These are phyloP conservation scores for Colletotrichum graminicola DNA, from an alignment of 2,329 filamentous ascomycete genomes.

Conservation along the genomic window DNA sequence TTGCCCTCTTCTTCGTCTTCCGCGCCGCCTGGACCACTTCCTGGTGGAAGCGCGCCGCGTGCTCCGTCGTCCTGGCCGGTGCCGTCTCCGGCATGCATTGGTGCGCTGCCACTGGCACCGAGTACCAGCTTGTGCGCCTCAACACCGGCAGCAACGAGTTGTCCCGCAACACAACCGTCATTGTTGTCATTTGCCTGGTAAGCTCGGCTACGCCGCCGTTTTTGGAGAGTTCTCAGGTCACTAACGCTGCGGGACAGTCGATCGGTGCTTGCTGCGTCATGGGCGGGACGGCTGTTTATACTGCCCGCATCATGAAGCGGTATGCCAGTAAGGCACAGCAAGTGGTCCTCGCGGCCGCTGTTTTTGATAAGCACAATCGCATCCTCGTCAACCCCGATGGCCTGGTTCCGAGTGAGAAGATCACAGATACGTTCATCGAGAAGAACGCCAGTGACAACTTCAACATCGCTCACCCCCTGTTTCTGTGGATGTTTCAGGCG, in stretches of 20 bases:
- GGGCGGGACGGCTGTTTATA: slow-evolving; percentile 66
- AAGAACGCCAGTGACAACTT: slow-evolving; percentile 78
- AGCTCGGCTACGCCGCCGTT: slow-evolving; percentile 46
- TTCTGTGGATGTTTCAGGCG: slow-evolving; percentile 88
- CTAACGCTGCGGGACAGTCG: slow-evolving; percentile 58
- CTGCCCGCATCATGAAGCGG: slow-evolving; percentile 63
- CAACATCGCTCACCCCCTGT: slow-evolving; percentile 80
- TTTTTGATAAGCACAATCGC: slow-evolving; percentile 75
- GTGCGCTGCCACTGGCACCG: slow-evolving; percentile 79
- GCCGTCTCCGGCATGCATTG: slow-evolving; percentile 92
- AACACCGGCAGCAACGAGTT: slow-evolving; percentile 56
- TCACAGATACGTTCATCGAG: slow-evolving; percentile 82
- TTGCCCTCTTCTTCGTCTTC: slow-evolving; percentile 83
- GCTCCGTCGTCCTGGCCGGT: slow-evolving; percentile 75
- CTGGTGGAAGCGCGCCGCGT: slow-evolving; percentile 80
- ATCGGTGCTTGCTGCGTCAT: slow-evolving; percentile 72
- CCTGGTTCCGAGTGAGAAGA: slow-evolving; percentile 77
- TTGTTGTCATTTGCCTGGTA: slow-evolving; percentile 80
- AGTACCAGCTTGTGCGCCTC: slow-evolving; percentile 69
- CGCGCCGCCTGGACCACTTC: slow-evolving; percentile 81
- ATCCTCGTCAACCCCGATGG: slow-evolving; percentile 79
- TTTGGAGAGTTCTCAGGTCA: background rate
- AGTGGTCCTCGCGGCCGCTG: slow-evolving; percentile 69
- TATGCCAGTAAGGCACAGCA: slow-evolving; percentile 72
- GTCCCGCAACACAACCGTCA: slow-evolving; percentile 74